Percentiles rank a stretch among this genome's conserved stretches.
phyloP scores from a whole-genome alignment of 1,284 basidiomycete genomes.

The Rhodotorula mucilaginosa region DNA sequence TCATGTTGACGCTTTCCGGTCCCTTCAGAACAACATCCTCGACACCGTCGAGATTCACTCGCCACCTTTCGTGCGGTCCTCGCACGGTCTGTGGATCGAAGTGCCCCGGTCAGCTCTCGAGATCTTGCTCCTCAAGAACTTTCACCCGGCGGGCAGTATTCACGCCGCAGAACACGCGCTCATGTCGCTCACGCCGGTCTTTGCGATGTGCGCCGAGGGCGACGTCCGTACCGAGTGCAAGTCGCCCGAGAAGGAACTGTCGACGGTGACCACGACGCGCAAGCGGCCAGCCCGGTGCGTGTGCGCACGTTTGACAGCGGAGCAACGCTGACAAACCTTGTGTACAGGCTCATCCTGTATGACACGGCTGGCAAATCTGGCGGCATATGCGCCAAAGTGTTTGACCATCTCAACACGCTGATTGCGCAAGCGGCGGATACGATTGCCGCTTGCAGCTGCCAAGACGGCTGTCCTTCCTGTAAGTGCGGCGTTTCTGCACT shows the following conservation, averaged over 20 bases:
- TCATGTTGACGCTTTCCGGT: too few species aligned
- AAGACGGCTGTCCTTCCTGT: constrained; percentile 72
- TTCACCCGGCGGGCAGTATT: constrained; percentile 72
- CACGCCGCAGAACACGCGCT: constrained; percentile 83
- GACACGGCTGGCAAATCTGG: constrained; percentile 69
- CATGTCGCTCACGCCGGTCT: constrained; percentile 64
- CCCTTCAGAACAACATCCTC: constrained; percentile 57
- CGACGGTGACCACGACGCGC: constrained; percentile 58
- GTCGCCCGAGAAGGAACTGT: constrained; percentile 69
- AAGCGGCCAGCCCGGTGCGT: constrained; percentile 72
- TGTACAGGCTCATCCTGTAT: constrained; percentile 72
- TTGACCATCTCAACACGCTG: constrained; percentile 71
- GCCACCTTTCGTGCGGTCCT: constrained; percentile 71
- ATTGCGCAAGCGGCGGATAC: constrained; percentile 63
- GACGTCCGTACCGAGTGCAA: constrained; percentile 87
- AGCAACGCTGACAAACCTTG: neutral
- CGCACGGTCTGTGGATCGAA: constrained; percentile 82
- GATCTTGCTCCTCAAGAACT: constrained; percentile 57
- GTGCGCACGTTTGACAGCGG: neutral
- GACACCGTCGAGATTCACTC: constrained; percentile 77
- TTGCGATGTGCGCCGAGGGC: constrained; percentile 60
- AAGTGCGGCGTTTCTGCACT: constrained; percentile 46
- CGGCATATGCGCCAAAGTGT: constrained; percentile 73
- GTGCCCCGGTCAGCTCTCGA: constrained; percentile 62
- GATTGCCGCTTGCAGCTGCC: constrained; percentile 68